Evolutionary conservation across 768 basidiomycete genomes (phyloP).

Genomic region (Xerocomellus chrysenteron): DNA sequence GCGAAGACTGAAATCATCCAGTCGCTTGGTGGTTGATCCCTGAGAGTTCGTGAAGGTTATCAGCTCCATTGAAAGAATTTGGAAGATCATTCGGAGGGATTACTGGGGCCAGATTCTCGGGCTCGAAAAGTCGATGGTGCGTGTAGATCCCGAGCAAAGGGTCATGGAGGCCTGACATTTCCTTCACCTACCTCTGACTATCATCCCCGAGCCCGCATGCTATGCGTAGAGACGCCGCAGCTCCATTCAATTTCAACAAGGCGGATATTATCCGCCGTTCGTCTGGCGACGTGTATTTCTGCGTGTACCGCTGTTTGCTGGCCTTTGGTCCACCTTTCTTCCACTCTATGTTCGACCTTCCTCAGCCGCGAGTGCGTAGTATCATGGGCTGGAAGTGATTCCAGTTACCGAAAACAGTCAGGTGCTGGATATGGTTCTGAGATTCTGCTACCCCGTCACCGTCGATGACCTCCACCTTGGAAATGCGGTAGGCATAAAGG

Average conservation of each 20-base stretch:
- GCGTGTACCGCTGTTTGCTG: conserved; percentile 27
- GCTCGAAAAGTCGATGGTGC: background rate
- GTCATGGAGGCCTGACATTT: too few relatives aligned
- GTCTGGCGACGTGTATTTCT: conserved; percentile 38
- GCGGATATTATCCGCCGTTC: conserved; percentile 54
- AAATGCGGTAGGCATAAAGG: conserved; percentile 16
- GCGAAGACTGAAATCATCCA: background rate
- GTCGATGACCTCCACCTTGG: conserved; percentile 23
- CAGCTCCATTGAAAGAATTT: background rate
- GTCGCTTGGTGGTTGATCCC: background rate
- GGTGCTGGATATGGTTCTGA: conserved; percentile 31
- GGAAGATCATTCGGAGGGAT: background rate
- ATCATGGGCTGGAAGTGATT: conserved; percentile 24
- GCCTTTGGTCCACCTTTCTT: conserved; percentile 31
- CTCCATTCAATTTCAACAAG: conserved; percentile 47
- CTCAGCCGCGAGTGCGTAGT: conserved; percentile 13
- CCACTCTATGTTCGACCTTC: conserved; percentile 33
- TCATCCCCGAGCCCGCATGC: background rate
- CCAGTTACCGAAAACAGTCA: conserved; percentile 30
- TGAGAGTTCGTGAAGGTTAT: conserved; percentile 7
- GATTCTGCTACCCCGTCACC: conserved; percentile 36
- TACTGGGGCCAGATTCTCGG: background rate
- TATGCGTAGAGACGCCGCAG: conserved; percentile 24
- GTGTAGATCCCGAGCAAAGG: conserved; percentile 12
- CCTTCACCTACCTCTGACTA: background rate